Evolutionary conservation across 495 filamentous ascomycete species (phyloP), one percentile per base, ranked within the genome.

Genomic region (Neurospora discreta): DNA sequence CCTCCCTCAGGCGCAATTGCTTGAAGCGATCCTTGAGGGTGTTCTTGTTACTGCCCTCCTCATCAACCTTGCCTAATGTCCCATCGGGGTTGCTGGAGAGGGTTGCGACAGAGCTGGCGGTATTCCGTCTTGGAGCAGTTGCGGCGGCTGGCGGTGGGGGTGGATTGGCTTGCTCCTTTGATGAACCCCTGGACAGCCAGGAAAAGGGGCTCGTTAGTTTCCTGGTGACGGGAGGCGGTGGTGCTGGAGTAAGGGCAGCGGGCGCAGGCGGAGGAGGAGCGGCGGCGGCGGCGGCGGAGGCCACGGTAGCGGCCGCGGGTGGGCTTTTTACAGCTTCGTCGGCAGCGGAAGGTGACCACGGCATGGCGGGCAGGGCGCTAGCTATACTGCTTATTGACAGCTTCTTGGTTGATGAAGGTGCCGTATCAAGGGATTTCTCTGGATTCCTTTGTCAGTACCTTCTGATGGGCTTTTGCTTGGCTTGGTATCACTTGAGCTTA

Each of bases 11-110:
- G 16, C 93, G 86, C 39, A 95, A 82, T 75, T 92, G 78, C 83
- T 94, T 95, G 81, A 97, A 97, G 69, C 94, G 89, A 75, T 96
- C 93, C 75, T 91, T 89, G 65, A 97, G 80, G 75, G 90, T 95
- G 73, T 90, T 92, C 83, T 84, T 26, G 83, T 82, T 9, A 77
- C 80, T 9, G 77, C 80, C 75, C 26, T 86, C 87, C 76, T 92
- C 89, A 46, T 93, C 91, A 68, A 92, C 85, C 71, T 88, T 89
- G 76, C 88, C 87, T 71, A 93, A 80, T 82, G 89, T 89, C 76
- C 90, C 86, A 75, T 94, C 91, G 2, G 89, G 85, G 74, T 92
- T 93, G 78, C 91, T 94, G 9, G 84, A 85, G 60, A 93, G 74
- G 6, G 93, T 93, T 20, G 89, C 90, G 69, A 93, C 82, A 0